phyloP scores from a whole-genome alignment of 2,329 filamentous ascomycete genomes.

The Ilyonectria sp. region DNA sequence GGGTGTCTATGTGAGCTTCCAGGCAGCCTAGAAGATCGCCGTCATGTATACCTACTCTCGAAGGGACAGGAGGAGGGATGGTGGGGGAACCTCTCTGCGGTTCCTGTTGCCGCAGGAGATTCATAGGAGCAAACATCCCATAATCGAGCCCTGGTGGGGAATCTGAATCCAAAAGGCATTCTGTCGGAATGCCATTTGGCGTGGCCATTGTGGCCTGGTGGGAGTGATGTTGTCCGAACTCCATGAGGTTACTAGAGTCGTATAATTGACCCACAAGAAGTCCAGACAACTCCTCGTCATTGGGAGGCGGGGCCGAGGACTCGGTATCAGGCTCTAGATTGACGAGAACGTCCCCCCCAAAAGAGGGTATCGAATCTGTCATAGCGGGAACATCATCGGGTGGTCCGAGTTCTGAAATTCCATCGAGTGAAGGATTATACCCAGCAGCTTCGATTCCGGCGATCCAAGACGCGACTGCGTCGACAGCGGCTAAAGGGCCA shows the following conservation, averaged over 20 bases:
- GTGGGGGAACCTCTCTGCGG: not conserved
- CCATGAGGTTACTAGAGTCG: not conserved
- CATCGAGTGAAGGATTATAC: not conserved
- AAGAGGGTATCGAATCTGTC: not conserved
- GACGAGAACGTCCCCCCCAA: not conserved
- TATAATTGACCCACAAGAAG: not conserved
- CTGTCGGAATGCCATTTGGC: not conserved
- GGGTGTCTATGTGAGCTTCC: constrained; percentile 28
- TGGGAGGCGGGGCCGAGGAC: not conserved
- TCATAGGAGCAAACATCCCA: constrained; percentile 19
- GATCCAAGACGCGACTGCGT: constrained; percentile 16
- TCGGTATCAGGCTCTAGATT: not conserved
- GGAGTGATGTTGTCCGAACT: not conserved
- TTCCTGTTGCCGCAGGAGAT: not conserved
- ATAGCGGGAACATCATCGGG: not conserved
- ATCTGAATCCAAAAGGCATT: constrained; percentile 25
- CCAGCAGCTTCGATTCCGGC: constrained; percentile 2
- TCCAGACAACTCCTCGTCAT: not conserved
- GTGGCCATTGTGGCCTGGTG: not conserved
- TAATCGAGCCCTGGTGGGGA: constrained; percentile 12
- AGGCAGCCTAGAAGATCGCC: constrained; percentile 36
- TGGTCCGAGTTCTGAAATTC: not conserved
- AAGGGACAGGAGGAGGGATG: not conserved
- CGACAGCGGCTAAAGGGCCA: not conserved
- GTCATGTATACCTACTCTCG: not conserved